Evolutionary conservation across 108 stramenopile species (phyloP), one percentile per base, ranked within the genome.

Genomic region (Cyclotella choctawhatcheeana): DNA sequence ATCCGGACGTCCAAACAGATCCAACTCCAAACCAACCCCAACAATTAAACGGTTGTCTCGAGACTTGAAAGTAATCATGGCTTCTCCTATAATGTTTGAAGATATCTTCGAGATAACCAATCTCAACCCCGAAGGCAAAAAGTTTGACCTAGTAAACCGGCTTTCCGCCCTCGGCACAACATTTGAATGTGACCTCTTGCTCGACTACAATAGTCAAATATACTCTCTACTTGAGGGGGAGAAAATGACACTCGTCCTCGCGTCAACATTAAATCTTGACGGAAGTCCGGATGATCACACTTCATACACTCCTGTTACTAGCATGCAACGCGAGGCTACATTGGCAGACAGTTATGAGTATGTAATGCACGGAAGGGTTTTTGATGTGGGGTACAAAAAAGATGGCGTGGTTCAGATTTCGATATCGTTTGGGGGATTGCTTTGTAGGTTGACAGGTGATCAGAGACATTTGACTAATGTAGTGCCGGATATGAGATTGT

Each of bases 291-390:
- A 96, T 71, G 96, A 97, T 81, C 93, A 94, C 64, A 93, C 87
- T 18, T 84, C 85, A n/a, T 99, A 96, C 76, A 69, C 75, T 5
- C 84, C 88, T 3, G 58, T 82, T 16, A 55, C 27, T 12, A 30
- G 54, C 22, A 43, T 58, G 45, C 55, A 64, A 58, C 76, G 76
- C 26, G 93, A 95, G 65, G 84, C 89, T 20, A 87, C 94, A 0
- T 77, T 97, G 55, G 95, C 95, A 27, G 96, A 97, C 77, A 93
- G 93, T 72, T 99, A 96, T 75, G 98, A 99, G 67, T 99, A 99
- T 74, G 98, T 96, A 24, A 99, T 97, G 96, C 96, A 97, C 77
- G 98, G 98, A 17, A 81, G 93, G 17, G 94, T 99, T 13, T 99
- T 96, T 86, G 89, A 93, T 60, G 90, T 95, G 56, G 78, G 86